phyloP scores from a whole-genome alignment of 352 stramenopile genomes.

The Pilasporangium apinafurcum region DNA sequence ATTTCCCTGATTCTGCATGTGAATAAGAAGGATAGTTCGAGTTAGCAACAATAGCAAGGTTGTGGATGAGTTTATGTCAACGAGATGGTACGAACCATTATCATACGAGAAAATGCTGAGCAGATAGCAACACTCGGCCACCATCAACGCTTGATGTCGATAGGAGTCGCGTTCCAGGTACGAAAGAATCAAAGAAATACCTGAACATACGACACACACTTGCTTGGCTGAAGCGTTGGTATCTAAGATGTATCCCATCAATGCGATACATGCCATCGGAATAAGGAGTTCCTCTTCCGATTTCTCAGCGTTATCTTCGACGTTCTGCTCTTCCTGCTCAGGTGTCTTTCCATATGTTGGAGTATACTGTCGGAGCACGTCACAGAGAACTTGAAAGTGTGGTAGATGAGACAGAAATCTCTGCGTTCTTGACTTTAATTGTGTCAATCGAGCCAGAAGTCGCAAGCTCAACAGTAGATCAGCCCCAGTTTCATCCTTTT shows the following conservation, averaged over 20 bases:
- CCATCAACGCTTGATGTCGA: constrained; percentile 16
- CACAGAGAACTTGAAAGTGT: constrained; percentile 19
- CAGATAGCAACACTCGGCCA: constrained; percentile 44
- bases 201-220: constrained; percentile 18
- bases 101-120: constrained; percentile 50
- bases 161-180: constrained; percentile 23
- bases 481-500: constrained; percentile 9
- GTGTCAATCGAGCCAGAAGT: constrained; percentile 19
- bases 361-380: constrained; percentile 11
- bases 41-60: not conserved
- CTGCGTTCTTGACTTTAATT: constrained; percentile 16
- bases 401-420: constrained; percentile 11
- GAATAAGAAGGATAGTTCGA: not conserved
- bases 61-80: too few species aligned
- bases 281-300: constrained; percentile 6
- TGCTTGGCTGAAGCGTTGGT: constrained; percentile 30
- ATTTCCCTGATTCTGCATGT: constrained; percentile 23
- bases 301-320: constrained; percentile 1
- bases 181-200: constrained; percentile 17
- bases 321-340: constrained; percentile 5
- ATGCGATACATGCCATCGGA: constrained; percentile 4
- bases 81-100: constrained; percentile 29
- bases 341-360: constrained; percentile 1
- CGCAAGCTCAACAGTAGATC: constrained; percentile 20
- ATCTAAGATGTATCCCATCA: constrained; percentile 16